Percentiles rank a stretch among this genome's conserved stretches.
phyloP scores from a whole-genome alignment of 1,284 basidiomycete genomes.

The Neonothopanus nambi region DNA sequence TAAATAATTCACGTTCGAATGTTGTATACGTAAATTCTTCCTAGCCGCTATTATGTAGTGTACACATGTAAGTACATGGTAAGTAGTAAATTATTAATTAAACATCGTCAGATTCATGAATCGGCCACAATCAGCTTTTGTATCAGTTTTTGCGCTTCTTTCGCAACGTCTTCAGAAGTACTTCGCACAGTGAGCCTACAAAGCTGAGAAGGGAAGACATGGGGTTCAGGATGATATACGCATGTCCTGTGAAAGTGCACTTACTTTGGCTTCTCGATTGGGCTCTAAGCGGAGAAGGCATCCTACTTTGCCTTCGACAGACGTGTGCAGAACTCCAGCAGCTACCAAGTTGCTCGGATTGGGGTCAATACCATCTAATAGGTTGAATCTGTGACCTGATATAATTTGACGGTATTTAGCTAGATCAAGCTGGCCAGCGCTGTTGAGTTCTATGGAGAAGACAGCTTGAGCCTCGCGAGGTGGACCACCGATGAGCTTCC shows the following conservation, averaged over 20 bases:
- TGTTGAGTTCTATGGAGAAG: slow-evolving; percentile 77
- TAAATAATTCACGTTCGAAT: not conserved
- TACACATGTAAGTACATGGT: no score
- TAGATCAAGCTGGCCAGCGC: slow-evolving; percentile 72
- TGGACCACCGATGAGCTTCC: slow-evolving; percentile 95
- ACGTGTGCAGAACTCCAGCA: slow-evolving; percentile 92
- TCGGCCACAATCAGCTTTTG: slow-evolving; percentile 51
- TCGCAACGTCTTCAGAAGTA: slow-evolving; percentile 90
- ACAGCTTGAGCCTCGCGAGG: slow-evolving; percentile 90
- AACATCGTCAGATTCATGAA: slow-evolving; percentile 2
- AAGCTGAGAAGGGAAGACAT: slow-evolving; percentile 50
- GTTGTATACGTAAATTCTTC: slow-evolving; percentile 5
- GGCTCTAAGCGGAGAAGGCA: slow-evolving; percentile 93
- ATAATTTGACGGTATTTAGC: slow-evolving; percentile 76
- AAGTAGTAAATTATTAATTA: slow-evolving; percentile 4
- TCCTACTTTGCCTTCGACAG: slow-evolving; percentile 88
- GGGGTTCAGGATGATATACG: not conserved
- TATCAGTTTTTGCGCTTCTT: slow-evolving; percentile 73
- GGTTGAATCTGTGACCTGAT: slow-evolving; percentile 71
- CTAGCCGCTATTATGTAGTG: slow-evolving; percentile 2
- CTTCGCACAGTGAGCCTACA: slow-evolving; percentile 94
- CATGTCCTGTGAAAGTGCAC: slow-evolving; percentile 19
- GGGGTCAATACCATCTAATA: slow-evolving; percentile 82
- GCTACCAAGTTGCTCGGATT: slow-evolving; percentile 88
- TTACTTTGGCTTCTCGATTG: slow-evolving; percentile 90